phyloP scores from a whole-genome alignment of 2,329 filamentous ascomycete species.

The Endoconidiophora laricicola region DNA sequence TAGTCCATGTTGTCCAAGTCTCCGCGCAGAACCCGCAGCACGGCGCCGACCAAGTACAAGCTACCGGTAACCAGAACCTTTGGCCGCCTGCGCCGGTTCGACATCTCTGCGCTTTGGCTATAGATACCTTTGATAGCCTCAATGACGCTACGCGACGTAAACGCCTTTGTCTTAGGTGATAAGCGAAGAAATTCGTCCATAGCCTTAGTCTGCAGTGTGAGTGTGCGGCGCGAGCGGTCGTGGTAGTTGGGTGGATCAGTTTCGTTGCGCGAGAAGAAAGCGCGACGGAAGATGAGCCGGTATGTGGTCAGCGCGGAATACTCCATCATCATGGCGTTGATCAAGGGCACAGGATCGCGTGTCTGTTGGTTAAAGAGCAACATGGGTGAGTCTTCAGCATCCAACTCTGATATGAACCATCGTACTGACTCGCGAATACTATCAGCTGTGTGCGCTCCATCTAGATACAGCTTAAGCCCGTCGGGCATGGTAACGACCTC shows the following conservation, averaged over 20 bases:
- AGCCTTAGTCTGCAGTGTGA: conserved; percentile 50
- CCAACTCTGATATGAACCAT: conserved; percentile 52
- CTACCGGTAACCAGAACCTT: conserved; percentile 67
- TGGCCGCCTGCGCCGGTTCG: conserved; percentile 24
- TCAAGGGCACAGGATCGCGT: conserved; percentile 52
- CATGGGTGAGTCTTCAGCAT: conserved; percentile 23
- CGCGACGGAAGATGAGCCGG: conserved; percentile 45
- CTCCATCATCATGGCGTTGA: conserved; percentile 43
- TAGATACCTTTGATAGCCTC: conserved; percentile 48
- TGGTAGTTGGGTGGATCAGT: conserved; percentile 17
- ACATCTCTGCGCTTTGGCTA: conserved; percentile 17
- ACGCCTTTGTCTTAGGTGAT: conserved; percentile 28
- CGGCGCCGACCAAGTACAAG: conserved; percentile 65
- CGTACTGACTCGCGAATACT: conserved; percentile 58
- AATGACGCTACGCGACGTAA: conserved; percentile 50
- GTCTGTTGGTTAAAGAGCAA: conserved; percentile 91
- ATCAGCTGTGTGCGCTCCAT: conserved; percentile 77
- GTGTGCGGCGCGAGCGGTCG: conserved; percentile 23
- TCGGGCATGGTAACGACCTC: conserved; percentile 40
- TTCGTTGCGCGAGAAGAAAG: conserved; percentile 65
- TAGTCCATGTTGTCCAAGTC: conserved; percentile 9
- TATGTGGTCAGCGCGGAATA: conserved; percentile 25
- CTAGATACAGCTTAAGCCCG: conserved; percentile 57
- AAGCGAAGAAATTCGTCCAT: conserved; percentile 42
- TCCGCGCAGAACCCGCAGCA: conserved; percentile 28